Evolutionary conservation across 305 asterid genomes (phyloP).

Genomic region (Striga hermonthica): DNA sequence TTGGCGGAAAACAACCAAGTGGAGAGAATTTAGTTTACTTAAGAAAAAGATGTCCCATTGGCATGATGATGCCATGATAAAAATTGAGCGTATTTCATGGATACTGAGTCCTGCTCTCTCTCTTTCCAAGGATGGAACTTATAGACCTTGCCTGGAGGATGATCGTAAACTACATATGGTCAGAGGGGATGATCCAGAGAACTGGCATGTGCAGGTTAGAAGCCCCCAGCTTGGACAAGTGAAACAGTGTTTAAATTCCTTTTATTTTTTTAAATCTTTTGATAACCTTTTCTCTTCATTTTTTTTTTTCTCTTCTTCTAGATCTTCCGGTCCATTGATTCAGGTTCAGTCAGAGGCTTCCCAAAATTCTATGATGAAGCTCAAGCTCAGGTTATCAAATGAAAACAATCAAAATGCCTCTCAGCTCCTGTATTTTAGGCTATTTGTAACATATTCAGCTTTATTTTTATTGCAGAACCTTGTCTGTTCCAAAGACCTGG

Average conservation of each 20-base stretch:
- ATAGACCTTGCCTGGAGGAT: constrained; percentile 46
- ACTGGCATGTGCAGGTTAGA: constrained; percentile 87
- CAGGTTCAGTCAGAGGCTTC: constrained; percentile 82
- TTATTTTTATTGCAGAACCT: constrained; percentile 55
- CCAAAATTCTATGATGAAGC: constrained; percentile 60
- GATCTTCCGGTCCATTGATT: constrained; percentile 96
- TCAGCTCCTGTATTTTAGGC: neutral
- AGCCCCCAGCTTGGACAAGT: constrained; percentile 28
- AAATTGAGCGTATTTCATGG: constrained; percentile 88
- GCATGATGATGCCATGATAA: constrained; percentile 86
- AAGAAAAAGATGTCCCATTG: constrained; percentile 58
- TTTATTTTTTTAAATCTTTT: constrained; percentile 27
- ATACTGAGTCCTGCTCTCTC: constrained; percentile 67
- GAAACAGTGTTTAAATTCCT: neutral
- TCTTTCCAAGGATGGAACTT: constrained; percentile 48
- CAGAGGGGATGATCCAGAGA: constrained; percentile 54
- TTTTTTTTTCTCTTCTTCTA: constrained; percentile 39
- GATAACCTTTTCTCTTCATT: constrained; percentile 20
- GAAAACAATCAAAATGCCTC: constrained; percentile 21
- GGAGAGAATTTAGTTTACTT: constrained; percentile 74
- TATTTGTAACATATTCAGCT: constrained; percentile 5
- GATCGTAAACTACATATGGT: constrained; percentile 62
- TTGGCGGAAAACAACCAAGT: constrained; percentile 84
- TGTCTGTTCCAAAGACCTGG: constrained; percentile 58
- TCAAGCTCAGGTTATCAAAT: constrained; percentile 51